Evolutionary conservation across 2,329 filamentous ascomycete species (phyloP), one percentile per base, ranked within the genome.

Genomic region (Colletotrichum sp.): DNA sequence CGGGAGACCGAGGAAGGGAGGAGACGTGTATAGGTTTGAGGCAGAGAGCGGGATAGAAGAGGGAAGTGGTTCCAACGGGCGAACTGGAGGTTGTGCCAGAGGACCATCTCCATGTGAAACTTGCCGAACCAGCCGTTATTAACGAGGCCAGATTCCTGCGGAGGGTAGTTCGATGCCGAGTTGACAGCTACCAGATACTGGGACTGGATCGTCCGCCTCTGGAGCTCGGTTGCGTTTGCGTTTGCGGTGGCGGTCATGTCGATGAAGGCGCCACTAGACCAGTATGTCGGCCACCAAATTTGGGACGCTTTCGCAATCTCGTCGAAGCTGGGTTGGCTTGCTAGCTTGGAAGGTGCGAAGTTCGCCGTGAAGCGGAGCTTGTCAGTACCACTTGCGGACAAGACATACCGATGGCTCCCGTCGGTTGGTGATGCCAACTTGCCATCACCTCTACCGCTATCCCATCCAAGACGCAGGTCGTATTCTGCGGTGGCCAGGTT

Each of bases 111-210:
- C 64, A 90, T 80, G 75, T 90, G 89, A 77, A 90, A 90, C 71
- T 91, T 91, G 16, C 89, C 89, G 74, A 90, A 90, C 89, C 89
- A 91, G 24, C 89, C 87, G 79, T 91, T 89, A 78, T 90, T 90
- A 13, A 88, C 87, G 8, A 90, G 83, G 8, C 89, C 89, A 59
- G 79, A 81, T 57, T 82, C 81, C 80, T 91, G 89, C 1, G 89
- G 84, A 0, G 88, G 86, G 73, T 87, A 85, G 59, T 83, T 82
- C 2, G 88, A 89, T 26, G 89, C 89, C 8, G 85, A 87, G 78
- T 91, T 90, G 9, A 91, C 86, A 6, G 87, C 87, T 3, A 89
- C 83, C 4, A 91, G 84, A 77, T 91, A 91, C 78, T 90, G 88
- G 0, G 89, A 90, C 24, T 89, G 82, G 68, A 91, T 86, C 12